phyloP scores from a whole-genome alignment of 257 asterid species.

The Primulina tabacum region DNA sequence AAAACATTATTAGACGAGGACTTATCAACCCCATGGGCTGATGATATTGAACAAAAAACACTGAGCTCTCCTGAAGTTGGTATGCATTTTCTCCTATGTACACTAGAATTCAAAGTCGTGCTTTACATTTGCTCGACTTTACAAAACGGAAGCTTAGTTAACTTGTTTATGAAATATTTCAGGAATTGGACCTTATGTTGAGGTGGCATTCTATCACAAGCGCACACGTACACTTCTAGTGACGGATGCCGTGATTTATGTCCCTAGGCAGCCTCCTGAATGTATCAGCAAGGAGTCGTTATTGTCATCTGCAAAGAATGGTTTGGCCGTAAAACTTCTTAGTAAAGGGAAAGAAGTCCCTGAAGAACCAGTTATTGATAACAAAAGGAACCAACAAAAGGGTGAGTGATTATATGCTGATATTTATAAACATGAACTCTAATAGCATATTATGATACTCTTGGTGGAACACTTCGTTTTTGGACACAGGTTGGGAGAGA shows the following conservation, averaged over 20 bases:
- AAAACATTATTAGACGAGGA: conserved; percentile 60
- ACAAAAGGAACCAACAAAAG: conserved; percentile 62
- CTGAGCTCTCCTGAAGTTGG: conserved; percentile 97
- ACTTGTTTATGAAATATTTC: conserved; percentile 12
- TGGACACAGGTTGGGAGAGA: conserved; percentile 85
- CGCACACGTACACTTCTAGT: conserved; percentile 72
- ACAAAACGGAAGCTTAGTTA: not conserved
- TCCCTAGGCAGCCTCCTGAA: conserved; percentile 79
- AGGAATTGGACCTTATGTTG: conserved; percentile 98
- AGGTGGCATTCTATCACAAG: conserved; percentile 95
- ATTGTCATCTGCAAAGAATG: conserved; percentile 78
- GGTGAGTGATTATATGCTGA: conserved; percentile 33
- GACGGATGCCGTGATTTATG: conserved; percentile 94
- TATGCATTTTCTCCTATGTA: conserved; percentile 28
- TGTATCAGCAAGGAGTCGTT: conserved; percentile 84
- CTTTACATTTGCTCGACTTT: conserved; percentile 1
- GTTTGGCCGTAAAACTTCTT: conserved; percentile 89
- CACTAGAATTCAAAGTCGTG: not conserved
- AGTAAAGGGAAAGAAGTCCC: conserved; percentile 86
- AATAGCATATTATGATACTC: conserved; percentile 7
- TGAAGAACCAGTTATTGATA: conserved; percentile 79
- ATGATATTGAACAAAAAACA: conserved; percentile 85
- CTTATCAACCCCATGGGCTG: conserved; percentile 68
- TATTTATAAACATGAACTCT: not conserved
- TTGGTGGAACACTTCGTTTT: conserved; percentile 2